Conservation (phyloP, 148 eudicot species). For the Chenopodium album region DNA sequence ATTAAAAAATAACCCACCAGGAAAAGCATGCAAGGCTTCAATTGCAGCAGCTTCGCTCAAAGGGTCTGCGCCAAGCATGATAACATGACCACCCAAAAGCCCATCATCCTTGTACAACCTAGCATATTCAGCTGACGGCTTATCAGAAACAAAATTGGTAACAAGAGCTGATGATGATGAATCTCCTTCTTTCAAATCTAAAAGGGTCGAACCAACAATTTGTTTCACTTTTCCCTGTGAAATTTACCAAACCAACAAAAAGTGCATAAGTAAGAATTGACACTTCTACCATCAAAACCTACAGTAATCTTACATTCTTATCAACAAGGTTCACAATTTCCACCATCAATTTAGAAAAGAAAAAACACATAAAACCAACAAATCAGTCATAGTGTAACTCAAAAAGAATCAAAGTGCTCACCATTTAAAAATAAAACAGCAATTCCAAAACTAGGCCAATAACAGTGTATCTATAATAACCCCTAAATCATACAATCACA, state of each 20-base stretch:
- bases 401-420: not conserved
- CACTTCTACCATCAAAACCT: not conserved
- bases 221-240: constrained; percentile 87
- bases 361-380: not conserved
- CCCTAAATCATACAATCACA: not conserved
- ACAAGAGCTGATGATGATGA: constrained; percentile 34
- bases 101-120: constrained; percentile 69
- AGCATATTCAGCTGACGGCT: constrained; percentile 80
- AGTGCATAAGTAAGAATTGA: not conserved
- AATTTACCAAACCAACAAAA: constrained; percentile 14
- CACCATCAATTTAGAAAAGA: not conserved
- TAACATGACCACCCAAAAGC: constrained; percentile 83
- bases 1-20: constrained; percentile 42
- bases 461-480: not conserved
- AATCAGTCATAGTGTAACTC: not conserved
- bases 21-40: constrained; percentile 74
- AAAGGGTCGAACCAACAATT: constrained; percentile 88
- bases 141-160: constrained; percentile 87
- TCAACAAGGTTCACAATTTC: not conserved
- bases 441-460: not conserved
- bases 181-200: constrained; percentile 54
- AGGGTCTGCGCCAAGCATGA: constrained; percentile 89
- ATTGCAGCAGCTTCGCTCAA: constrained; percentile 66
- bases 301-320: not conserved
- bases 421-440: not conserved